Conservation (phyloP, 805 yeast species). For the Candida alai region DNA sequence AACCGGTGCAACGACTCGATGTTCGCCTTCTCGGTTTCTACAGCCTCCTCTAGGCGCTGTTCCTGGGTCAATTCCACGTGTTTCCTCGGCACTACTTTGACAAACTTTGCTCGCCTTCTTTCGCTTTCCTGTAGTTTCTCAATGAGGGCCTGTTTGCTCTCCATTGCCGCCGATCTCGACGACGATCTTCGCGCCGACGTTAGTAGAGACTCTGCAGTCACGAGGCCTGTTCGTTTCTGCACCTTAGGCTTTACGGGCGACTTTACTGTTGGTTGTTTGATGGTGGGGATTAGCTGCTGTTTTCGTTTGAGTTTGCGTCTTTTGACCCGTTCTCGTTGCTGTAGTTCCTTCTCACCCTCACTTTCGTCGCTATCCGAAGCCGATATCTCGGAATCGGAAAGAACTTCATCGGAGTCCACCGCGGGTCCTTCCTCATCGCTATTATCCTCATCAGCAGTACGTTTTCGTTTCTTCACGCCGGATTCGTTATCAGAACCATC, state of each 20-base stretch:
- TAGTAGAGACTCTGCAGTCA: constrained; percentile 49
- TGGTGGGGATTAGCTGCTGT: constrained; percentile 20
- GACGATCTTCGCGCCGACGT: constrained; percentile 62
- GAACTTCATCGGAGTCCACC: constrained; percentile 44
- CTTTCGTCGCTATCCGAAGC: constrained; percentile 57
- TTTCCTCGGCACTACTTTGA: constrained; percentile 39
- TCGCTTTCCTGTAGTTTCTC: constrained; percentile 69
- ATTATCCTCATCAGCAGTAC: constrained; percentile 15
- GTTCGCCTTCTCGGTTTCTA: constrained; percentile 78
- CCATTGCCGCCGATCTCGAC: constrained; percentile 71
- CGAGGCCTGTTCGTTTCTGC: constrained; percentile 10
- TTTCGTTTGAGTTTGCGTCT: constrained; percentile 24
- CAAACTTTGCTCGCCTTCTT: constrained; percentile 47
- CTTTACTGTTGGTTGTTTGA: constrained; percentile 27
- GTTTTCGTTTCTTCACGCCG: constrained; percentile 8
- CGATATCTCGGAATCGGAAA: constrained; percentile 52
- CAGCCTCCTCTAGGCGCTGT: constrained; percentile 75
- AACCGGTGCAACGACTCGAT: constrained; percentile 68
- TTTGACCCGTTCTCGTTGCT: constrained; percentile 38
- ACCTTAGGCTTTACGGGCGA: constrained; percentile 28
- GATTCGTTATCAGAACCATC: constrained; percentile 15
- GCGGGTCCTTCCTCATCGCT: constrained; percentile 13
- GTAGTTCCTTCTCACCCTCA: constrained; percentile 64
- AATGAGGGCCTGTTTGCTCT: constrained; percentile 72
- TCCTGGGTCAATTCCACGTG: constrained; percentile 62